Conservation (phyloP, 2,329 filamentous ascomycete species). For the Colletotrichum sp. region DNA sequence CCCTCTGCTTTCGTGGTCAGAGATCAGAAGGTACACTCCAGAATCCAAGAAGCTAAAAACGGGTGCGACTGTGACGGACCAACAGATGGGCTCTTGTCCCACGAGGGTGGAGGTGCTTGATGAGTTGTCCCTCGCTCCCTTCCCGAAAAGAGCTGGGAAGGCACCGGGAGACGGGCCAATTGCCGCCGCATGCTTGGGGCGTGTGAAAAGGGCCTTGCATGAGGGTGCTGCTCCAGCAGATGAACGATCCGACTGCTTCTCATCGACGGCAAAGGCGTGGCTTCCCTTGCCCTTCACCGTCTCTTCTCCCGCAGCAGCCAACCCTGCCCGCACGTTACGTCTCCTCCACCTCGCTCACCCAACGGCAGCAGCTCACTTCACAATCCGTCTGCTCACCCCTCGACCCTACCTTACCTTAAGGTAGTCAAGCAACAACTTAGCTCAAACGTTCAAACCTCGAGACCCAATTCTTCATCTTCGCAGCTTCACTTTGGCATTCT, state of each 20-base stretch:
- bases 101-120: slow-evolving; percentile 18
- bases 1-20: not conserved
- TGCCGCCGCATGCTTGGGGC: slow-evolving; percentile 16
- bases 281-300: not conserved
- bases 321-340: not conserved
- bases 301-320: not conserved
- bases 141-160: slow-evolving; percentile 17
- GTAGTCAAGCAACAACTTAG: not conserved
- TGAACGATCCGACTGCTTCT: not conserved
- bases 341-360: not conserved
- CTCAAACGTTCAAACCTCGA: not conserved
- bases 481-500: not conserved
- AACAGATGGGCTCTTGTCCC: not conserved
- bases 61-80: not conserved
- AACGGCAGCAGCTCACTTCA: not conserved
- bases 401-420: not conserved
- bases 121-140: slow-evolving; percentile 20
- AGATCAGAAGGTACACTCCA: not conserved
- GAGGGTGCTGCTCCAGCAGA: not conserved
- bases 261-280: not conserved
- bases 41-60: not conserved
- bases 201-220: slow-evolving; percentile 7
- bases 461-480: not conserved
- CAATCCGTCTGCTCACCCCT: not conserved
- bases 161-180: slow-evolving; percentile 11